A percentile compares a stretch with the other conserved stretches of the same genome.
phyloP scores from a whole-genome alignment of 176 grass and related monocot species.

The Lolium rigidum region DNA sequence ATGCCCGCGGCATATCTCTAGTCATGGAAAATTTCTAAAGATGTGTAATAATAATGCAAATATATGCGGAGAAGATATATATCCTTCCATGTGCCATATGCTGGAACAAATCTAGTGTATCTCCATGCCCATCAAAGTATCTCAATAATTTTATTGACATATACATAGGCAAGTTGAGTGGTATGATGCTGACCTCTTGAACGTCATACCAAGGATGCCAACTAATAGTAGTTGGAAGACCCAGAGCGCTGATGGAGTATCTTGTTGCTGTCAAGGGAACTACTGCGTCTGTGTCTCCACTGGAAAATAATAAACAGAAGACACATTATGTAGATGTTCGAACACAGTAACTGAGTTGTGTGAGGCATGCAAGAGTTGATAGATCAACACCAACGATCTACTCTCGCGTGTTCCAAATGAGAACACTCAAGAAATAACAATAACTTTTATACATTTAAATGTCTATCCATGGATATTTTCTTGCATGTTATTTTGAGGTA shows the following conservation, averaged over 20 bases:
- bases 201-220: constrained; percentile 88
- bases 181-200: constrained; percentile 34
- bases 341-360: background rate
- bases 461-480: background rate
- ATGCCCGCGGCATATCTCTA: too few species aligned
- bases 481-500: background rate
- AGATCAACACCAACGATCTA: background rate
- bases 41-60: too few species aligned
- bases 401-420: background rate
- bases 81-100: too few species aligned
- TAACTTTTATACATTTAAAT: too few species aligned
- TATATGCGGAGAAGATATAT: too few species aligned
- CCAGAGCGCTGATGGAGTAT: constrained; percentile 75
- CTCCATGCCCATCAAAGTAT: background rate
- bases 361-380: background rate
- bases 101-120: background rate
- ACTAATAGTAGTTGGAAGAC: constrained; percentile 46
- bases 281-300: constrained; percentile 81
- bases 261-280: constrained; percentile 79
- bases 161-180: background rate
- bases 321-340: background rate
- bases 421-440: background rate
- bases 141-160: too few species aligned
- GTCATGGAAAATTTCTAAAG: too few species aligned
- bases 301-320: constrained; percentile 30